Evolutionary conservation across 106 monocot genomes (phyloP).

Genomic region (Allium sativum): DNA sequence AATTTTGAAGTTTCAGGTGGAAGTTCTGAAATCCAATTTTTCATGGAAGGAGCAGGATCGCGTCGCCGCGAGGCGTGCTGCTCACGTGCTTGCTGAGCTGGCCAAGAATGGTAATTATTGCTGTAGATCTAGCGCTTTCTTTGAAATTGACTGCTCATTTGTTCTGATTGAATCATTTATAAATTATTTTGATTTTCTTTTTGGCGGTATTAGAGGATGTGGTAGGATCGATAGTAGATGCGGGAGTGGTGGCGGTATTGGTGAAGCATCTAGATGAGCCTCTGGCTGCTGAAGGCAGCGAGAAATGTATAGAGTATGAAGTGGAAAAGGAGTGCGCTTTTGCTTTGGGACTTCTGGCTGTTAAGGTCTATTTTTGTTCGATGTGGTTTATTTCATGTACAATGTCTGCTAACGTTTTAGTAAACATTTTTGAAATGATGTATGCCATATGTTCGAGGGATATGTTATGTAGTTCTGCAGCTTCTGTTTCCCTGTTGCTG

Average conservation of each 20-base stretch:
- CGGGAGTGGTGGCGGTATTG: conserved; percentile 74
- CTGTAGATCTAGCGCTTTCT: not conserved
- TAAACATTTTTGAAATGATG: too few relatives aligned
- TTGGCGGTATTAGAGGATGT: conserved; percentile 55
- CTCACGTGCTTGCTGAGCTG: conserved; percentile 78
- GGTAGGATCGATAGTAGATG: conserved; percentile 81
- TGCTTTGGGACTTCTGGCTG: conserved; percentile 88
- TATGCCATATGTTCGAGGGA: too few relatives aligned
- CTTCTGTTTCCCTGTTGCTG: too few relatives aligned
- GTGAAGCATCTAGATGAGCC: conserved; percentile 63
- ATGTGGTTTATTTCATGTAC: not conserved
- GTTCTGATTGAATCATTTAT: too few relatives aligned
- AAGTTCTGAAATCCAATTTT: conserved; percentile 43
- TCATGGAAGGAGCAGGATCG: conserved; percentile 71
- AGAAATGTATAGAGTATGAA: conserved; percentile 65
- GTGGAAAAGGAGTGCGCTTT: conserved; percentile 91
- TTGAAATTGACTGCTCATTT: too few relatives aligned
- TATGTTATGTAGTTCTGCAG: too few relatives aligned
- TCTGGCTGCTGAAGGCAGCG: conserved; percentile 7
- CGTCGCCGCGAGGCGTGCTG: conserved; percentile 63
- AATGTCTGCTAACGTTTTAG: not conserved
- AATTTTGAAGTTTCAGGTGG: conserved; percentile 65
- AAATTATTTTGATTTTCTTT: not conserved
- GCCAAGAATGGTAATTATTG: conserved; percentile 56
- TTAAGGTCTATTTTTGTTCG: conserved; percentile 47